Evolutionary conservation across 2,329 filamentous ascomycete species (phyloP), one percentile per base, ranked within the genome.

Genomic region (Westerdykella sp.): DNA sequence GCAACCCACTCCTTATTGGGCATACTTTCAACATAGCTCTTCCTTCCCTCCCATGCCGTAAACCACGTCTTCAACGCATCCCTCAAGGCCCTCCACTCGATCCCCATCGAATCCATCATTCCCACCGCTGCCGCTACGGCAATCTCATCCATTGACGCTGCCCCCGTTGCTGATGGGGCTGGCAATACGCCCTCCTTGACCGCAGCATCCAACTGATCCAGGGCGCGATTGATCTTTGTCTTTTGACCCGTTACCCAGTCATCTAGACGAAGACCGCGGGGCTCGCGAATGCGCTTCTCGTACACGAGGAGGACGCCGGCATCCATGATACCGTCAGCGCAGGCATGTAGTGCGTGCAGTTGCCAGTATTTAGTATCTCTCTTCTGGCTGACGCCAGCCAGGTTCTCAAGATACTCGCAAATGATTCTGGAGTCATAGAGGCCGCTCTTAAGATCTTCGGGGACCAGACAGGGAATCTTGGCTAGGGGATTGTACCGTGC

Each of bases 241-340:
- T 51, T 54, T 38, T 63, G 60, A 3, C 59, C 59, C 28, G 57
- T 52, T 4, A 62, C 46, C 59, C 60, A 64, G 25, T 57, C 56
- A 9, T 52, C 45, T 14, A 62, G 57, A 12, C 46, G 45, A 5
- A 64, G 14, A 0, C 51, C 50, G 4, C 48, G 48, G 25, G 51
- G 49, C 25, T 57, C 54, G 1, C 59, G 51, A 28, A 64, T 59
- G 11, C 48, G 51, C 5, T 54, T 38, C 39, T 64, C 59, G 32
- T 55, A 62, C 5, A 47, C 53, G 12, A 61, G 51, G 5, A 63
- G 49, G 3, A 63, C 51, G 2, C 44, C 50, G 12, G 59, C 60
- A 38, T 64, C 59, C 51, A 60, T 54, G 25, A 63, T 59, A 0
- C 57, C 59, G 31, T 63, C 57, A 15, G 57, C 60, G 21, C 49